A percentile compares a stretch with the other conserved stretches of the same genome.
These are phyloP conservation scores for Globisporangium orthogonon DNA, from an alignment of 352 stramenopile species.

Conservation along the genomic window DNA sequence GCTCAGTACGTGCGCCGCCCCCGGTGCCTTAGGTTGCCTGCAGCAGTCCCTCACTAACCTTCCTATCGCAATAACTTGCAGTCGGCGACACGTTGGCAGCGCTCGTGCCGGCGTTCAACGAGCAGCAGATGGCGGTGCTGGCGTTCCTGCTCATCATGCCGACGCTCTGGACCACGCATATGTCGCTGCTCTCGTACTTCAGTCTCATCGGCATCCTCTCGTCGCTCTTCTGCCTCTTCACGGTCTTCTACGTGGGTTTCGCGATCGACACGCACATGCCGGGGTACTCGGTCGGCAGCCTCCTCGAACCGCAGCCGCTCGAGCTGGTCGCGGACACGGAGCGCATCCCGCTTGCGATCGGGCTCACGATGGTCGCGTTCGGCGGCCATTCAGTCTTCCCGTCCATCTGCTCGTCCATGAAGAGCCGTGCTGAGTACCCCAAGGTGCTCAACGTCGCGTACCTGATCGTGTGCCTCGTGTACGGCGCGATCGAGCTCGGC, in stretches of 20 bases:
- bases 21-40: not conserved
- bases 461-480: conserved; percentile 61
- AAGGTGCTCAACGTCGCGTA: conserved; percentile 70
- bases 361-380: conserved; percentile 84
- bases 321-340: conserved; percentile 60
- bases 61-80: conserved; percentile 10
- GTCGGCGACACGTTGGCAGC: conserved; percentile 72
- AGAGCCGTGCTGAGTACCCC: conserved; percentile 51
- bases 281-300: conserved; percentile 41
- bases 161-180: conserved; percentile 72
- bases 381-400: conserved; percentile 85
- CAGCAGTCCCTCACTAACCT: not conserved
- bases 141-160: conserved; percentile 72
- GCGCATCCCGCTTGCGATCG: conserved; percentile 71
- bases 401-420: conserved; percentile 86
- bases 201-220: conserved; percentile 82
- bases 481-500: conserved; percentile 63
- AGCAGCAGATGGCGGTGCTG: conserved; percentile 56
- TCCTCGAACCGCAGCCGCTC: conserved; percentile 50
- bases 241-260: conserved; percentile 73
- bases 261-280: conserved; percentile 34
- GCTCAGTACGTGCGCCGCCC: conserved; percentile 41
- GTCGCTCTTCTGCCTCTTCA: conserved; percentile 72
- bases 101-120: conserved; percentile 55
- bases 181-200: conserved; percentile 82